Conservation (phyloP, 495 filamentous ascomycete genomes). For the Trichocladium uniseriatum region DNA sequence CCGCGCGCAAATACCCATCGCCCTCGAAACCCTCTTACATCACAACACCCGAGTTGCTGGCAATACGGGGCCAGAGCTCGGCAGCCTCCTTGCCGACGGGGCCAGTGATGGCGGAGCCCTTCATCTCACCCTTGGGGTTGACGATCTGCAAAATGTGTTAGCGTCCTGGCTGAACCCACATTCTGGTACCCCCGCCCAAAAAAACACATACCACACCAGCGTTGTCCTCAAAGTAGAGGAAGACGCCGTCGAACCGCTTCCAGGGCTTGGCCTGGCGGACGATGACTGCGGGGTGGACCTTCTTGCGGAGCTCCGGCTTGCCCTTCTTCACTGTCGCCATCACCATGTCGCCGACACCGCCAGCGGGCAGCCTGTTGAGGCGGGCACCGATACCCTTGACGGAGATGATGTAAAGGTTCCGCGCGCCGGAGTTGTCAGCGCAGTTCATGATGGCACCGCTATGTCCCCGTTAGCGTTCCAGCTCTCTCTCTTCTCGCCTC, state of each 20-base stretch:
- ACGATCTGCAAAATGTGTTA: conserved; percentile 60
- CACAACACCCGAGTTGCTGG: conserved; percentile 98
- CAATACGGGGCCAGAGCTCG: conserved; percentile 99
- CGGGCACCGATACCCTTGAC: conserved; percentile 98
- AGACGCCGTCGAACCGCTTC: conserved; percentile 94
- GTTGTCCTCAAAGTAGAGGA: conserved; percentile 99
- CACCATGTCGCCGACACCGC: conserved; percentile 98
- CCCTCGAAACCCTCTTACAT: conserved; percentile 60
- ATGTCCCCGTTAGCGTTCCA: conserved; percentile 23
- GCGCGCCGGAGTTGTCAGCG: conserved; percentile 96
- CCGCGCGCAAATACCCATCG: conserved; percentile 18
- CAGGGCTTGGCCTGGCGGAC: conserved; percentile 98
- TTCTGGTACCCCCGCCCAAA: background rate
- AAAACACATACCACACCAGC: conserved; percentile 79
- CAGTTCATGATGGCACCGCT: conserved; percentile 96
- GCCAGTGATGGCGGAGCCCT: conserved; percentile 97
- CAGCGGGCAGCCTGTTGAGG: conserved; percentile 95
- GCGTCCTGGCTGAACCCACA: background rate
- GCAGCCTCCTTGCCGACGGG: conserved; percentile 99
- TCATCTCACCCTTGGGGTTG: conserved; percentile 99
- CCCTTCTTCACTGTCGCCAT: conserved; percentile 99
- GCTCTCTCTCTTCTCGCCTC: background rate
- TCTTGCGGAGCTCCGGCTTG: conserved; percentile 98
- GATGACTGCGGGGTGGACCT: conserved; percentile 98
- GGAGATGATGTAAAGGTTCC: conserved; percentile 99